A percentile compares a stretch with the other conserved stretches of the same genome.
Evolutionary conservation across 2,329 filamentous ascomycete species (phyloP).

Genomic region (Aureobasidium lini): DNA sequence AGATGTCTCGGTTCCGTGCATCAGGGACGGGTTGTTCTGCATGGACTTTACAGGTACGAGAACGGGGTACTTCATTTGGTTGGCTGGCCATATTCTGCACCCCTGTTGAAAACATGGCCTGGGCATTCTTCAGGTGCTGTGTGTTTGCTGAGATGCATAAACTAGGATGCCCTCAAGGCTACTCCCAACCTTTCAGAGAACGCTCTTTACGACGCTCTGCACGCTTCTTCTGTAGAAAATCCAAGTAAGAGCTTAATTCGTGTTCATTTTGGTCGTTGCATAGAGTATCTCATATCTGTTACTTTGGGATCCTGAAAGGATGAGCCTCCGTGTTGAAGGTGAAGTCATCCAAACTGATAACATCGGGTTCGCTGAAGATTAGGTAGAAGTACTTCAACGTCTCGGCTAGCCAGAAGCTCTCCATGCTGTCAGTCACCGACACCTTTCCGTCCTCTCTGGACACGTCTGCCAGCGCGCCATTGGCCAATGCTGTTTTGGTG

Average conservation of each 20-base stretch:
- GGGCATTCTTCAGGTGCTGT: not conserved
- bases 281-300: not conserved
- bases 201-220: not conserved
- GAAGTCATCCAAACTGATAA: conserved; percentile 40
- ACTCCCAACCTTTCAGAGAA: not conserved
- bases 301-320: conserved; percentile 30
- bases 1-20: not conserved
- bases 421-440: conserved; percentile 37
- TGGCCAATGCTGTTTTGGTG: conserved; percentile 38
- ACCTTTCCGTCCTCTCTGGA: conserved; percentile 30
- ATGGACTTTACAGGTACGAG: not conserved
- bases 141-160: not conserved
- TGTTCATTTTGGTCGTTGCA: not conserved
- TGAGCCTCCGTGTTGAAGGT: conserved; percentile 46
- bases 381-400: conserved; percentile 46
- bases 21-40: not conserved
- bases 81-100: not conserved
- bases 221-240: not conserved
- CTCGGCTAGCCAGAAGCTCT: conserved; percentile 45
- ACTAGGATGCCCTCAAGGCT: not conserved
- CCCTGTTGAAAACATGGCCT: not conserved
- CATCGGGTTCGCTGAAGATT: conserved; percentile 36
- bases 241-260: no score
- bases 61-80: not conserved
- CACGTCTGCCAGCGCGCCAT: conserved; percentile 39